Percentiles rank a stretch among this genome's conserved stretches.
Conservation (phyloP, 805 yeast genomes). For the Saturnispora sanitii region DNA sequence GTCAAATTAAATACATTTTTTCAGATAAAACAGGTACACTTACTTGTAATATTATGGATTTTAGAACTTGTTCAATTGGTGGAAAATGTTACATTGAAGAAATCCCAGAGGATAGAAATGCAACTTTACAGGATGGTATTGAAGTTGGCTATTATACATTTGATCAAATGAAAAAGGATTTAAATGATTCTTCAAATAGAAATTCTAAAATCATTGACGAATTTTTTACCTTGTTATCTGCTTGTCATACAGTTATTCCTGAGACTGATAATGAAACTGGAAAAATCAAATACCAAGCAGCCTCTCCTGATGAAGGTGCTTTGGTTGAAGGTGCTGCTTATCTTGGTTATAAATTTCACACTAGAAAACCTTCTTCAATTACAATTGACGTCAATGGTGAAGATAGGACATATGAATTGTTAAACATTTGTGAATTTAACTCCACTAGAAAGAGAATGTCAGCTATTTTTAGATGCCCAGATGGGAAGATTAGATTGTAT, state of each 20-base stretch:
- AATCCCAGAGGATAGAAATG: constrained; percentile 84
- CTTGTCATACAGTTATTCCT: constrained; percentile 97
- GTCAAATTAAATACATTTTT: constrained; percentile 92
- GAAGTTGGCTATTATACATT: constrained; percentile 74
- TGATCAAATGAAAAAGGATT: constrained; percentile 44
- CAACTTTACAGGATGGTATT: constrained; percentile 62
- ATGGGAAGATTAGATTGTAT: constrained; percentile 77
- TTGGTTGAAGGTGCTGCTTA: constrained; percentile 92
- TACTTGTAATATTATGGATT: constrained; percentile 95
- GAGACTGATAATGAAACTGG: constrained; percentile 52
- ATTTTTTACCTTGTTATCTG: constrained; percentile 73
- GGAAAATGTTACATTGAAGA: constrained; percentile 82
- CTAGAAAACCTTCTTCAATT: constrained; percentile 79
- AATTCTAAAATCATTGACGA: constrained; percentile 49
- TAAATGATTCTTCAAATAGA: constrained; percentile 17
- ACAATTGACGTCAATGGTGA: constrained; percentile 49
- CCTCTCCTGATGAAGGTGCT: constrained; percentile 99
- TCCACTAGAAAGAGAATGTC: constrained; percentile 98
- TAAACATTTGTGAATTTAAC: constrained; percentile 92
- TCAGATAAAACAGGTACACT: constrained; percentile 97
- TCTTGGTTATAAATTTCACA: constrained; percentile 73
- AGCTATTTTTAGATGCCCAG: constrained; percentile 88
- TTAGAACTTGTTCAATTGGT: constrained; percentile 85
- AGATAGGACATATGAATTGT: constrained; percentile 56
- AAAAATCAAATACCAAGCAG: constrained; percentile 85